Evolutionary conservation across 192 early-diverging fungal genomes (phyloP), one percentile per base, ranked within the genome.

Genomic region (Podila verticillata): DNA sequence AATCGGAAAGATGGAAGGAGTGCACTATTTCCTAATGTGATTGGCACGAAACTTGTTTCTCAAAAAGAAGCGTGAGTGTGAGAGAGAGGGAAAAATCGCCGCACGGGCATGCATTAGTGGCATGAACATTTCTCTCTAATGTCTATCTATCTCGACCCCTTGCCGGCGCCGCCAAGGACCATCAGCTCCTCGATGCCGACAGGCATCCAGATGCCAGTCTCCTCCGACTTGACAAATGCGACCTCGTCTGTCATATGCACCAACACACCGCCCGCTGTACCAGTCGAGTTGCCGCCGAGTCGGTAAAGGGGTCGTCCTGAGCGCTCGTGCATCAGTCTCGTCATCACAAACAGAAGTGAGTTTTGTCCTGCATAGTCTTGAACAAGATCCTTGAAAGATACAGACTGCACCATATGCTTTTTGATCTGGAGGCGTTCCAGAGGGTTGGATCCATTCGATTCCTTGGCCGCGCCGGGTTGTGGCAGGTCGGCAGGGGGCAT

Each of bases 191-290:
- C 91, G 56, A 91, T 72, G 19, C 79, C 81, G 10, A 82, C 81
- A 8, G 91, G 87, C 57, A 77, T 75, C 91, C 91, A 92, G 4
- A 68, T 56, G 3, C 81, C 86, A 9, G 73, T 79, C 9, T 81
- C 80, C 65, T 89, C 84, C 19, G 69, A 56, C 63, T 81, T 74
- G 19, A 89, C 85, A 73, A 85, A 93, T 63, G 92, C 65, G 7
- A 93, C 87, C 34, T 88, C 90, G 9, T 91, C 88, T 58, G 91
- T 88, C 56, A 93, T 82, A 63, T 89, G 91, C 30, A 86, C 75
- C 20, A 89, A 57, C 10, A 90, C 71, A 1, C 90, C 89, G 10
- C 88, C 87, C 5, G 56, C 57, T 4, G 77, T 80, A 26, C 85
- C 84, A 32, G 65, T 74, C 15, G 69, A 66, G 17, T 77, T 82